Base-by-base conservation (phyloP, 106 monocot genomes). In the Acorus calamus region DNA sequence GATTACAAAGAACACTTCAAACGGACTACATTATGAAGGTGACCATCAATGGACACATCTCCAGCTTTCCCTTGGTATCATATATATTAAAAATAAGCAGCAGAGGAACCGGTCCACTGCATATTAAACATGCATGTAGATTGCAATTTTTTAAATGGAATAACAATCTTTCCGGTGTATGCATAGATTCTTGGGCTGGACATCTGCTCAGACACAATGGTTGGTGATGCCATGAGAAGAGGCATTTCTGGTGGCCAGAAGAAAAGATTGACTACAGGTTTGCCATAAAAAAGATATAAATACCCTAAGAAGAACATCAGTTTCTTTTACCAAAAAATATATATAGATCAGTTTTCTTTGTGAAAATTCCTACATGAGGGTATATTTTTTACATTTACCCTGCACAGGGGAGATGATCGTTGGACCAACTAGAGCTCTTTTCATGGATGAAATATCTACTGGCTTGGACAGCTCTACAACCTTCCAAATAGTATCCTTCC, bases 181-280 rank as follows among this genome's bases (percentile, higher is more conserved):
- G 12, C 41, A 28, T 42, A 59, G 60, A 59, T 69, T 11, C 60
- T 69, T 52, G 60, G 60, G 52, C 42, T 69, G 10, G 69, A 69
- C 4, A 11, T 59, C 7, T 73, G 73, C 44, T 57, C 65, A 43
- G 73, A 56, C 6, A 64, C 59, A 13, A 65, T 65, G 43, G 46
- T 66, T 50, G 73, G 73, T 14, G 66, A 73, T 59, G 64, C 49
- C 46, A 59, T 59, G 57, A 63, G 11, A 73, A 73, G 65, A 42
- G 73, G 73, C 14, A 73, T 73, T 49, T 73, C 73, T 5, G 73
- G 73, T 44, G 73, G 73, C 47, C 73, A 73, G 45, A 73, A 66
- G 65, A 73, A 66, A 73, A 73, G 73, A 11, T 66, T 73, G 50
- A 69, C 69, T 44, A 69, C 50, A 69, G 69, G 69, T 69, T 47